Evolutionary conservation across 148 eudicot genomes (phyloP), one percentile per base, ranked within the genome.

Genomic region (Persicaria tinctoria): DNA sequence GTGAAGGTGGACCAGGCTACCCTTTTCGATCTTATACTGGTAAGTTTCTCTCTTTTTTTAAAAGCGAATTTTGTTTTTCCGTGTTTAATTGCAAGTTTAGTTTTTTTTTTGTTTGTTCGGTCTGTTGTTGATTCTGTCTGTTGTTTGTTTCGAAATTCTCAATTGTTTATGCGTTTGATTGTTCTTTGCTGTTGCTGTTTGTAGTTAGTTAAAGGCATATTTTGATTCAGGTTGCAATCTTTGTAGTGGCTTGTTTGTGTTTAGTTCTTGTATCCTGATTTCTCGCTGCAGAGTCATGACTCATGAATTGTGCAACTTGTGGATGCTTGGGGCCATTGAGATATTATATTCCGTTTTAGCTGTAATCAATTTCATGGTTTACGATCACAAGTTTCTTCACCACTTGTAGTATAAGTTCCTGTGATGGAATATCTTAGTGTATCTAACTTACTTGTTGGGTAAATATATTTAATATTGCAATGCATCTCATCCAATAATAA

Each of bases 1-100:
- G 86, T 85, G 38, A 85, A 83, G 75, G 87, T 85, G 53, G 88
- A 85, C 23, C 86, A 85, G 79, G 79, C 85, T 64, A 83, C 86
- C 11, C 88, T 85, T 55, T 83, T 85, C 68, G 88, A 85, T 76
- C 88, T 85, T 77, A 83, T 80, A 72, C 84, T 83, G 53, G 88
- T 85, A 80, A 71, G 74, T 66, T 66, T 66, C 70, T 41, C 20
- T 59, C 41, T 18, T 7, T 32, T 32, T 32, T 32, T 32, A 32
- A 32, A 1, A 32, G 41, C 41, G 41, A 32, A 32, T 32, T 32
- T 32, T 32, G 41, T 32, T 32, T 32, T 32, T 32, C 41, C 41
- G 3, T 32, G 41, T 32, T 32, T 18, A 2, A 66, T 66, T 66
- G 70, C 70, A 16, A 5, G 2, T 32, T 63, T 32, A 32, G 68